These are phyloP conservation scores for Cordyceps fumosorosea DNA, from an alignment of 2,329 filamentous ascomycete species.

Conservation along the genomic window DNA sequence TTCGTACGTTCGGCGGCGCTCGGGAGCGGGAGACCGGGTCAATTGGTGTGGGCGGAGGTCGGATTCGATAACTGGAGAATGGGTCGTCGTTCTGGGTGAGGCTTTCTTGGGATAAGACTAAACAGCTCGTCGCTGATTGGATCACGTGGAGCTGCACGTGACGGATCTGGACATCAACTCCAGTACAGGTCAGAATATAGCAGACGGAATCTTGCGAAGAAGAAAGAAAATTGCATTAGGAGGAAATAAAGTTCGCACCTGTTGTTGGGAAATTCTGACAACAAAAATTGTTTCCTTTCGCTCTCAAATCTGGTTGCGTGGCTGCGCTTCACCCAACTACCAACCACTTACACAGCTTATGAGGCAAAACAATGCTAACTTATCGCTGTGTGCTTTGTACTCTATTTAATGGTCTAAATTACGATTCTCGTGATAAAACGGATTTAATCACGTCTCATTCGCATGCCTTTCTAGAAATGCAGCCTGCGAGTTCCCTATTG, in stretches of 20 bases:
- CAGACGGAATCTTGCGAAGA: neutral
- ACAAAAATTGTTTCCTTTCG: too few species aligned
- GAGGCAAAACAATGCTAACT: too few species aligned
- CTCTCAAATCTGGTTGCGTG: neutral
- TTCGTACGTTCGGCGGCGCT: neutral
- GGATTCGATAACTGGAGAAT: neutral
- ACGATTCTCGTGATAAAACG: neutral
- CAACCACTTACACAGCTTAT: neutral
- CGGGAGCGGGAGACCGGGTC: neutral
- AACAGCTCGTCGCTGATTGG: constrained; percentile 15
- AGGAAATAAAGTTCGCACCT: neutral
- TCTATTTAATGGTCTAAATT: neutral
- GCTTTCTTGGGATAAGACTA: constrained; percentile 8
- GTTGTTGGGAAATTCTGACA: too few species aligned
- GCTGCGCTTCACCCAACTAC: neutral
- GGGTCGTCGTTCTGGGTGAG: neutral
- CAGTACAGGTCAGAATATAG: neutral
- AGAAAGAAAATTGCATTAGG: neutral
- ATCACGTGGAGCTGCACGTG: constrained; percentile 20
- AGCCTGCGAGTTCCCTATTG: neutral
- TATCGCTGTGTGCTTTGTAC: too few species aligned
- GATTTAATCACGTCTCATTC: neutral
- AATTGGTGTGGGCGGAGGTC: neutral
- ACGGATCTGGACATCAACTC: neutral
- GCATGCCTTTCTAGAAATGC: neutral